Evolutionary conservation across 257 asterid genomes (phyloP).

Genomic region (Plantago elongata): DNA sequence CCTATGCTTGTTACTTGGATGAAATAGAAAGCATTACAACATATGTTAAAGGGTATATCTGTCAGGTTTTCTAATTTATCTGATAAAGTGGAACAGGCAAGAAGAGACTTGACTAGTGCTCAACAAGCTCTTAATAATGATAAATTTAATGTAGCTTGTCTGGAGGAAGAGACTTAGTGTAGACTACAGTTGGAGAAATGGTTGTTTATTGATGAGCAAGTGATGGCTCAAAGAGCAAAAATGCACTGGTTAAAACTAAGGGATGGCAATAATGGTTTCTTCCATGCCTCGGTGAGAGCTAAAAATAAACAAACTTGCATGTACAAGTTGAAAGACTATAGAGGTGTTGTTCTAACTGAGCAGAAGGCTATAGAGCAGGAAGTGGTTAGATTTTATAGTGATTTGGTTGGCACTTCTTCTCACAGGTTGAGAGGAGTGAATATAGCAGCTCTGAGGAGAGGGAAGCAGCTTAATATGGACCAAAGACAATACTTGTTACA

Average conservation of each 20-base stretch:
- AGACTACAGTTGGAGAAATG: too few relatives aligned
- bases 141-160: too few relatives aligned
- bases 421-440: background rate
- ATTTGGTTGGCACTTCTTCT: background rate
- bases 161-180: too few relatives aligned
- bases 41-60: too few relatives aligned
- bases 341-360: background rate
- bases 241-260: background rate
- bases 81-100: too few relatives aligned
- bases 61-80: too few relatives aligned
- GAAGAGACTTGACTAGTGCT: too few relatives aligned
- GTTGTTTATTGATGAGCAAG: too few relatives aligned
- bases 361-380: background rate
- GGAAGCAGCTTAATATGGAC: background rate
- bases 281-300: background rate
- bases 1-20: too few relatives aligned
- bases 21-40: too few relatives aligned
- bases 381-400: background rate
- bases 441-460: background rate
- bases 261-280: background rate
- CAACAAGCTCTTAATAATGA: too few relatives aligned
- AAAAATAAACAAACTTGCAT: background rate
- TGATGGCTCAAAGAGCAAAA: background rate
- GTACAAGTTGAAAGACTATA: background rate
- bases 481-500: background rate